A percentile compares a stretch with the other conserved stretches of the same genome.
Conservation (phyloP, 164 flowering plant genomes). For the Brasenia schreberi region DNA sequence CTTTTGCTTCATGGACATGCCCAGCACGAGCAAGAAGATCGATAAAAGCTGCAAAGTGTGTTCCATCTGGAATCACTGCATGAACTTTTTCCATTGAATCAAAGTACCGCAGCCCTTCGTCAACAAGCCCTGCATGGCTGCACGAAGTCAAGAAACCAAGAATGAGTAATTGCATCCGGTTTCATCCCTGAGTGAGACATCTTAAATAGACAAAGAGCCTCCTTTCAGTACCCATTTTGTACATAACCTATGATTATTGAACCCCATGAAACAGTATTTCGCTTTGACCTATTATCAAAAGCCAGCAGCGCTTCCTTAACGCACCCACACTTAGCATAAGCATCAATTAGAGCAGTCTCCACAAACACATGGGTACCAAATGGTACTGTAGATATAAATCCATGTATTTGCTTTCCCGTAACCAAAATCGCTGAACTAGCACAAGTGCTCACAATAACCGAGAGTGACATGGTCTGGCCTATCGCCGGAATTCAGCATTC, state of each 20-base stretch:
- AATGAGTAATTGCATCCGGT: conserved; percentile 8
- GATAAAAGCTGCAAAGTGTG: conserved; percentile 12
- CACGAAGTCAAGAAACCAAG: conserved; percentile 12
- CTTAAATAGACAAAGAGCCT: conserved; percentile 5
- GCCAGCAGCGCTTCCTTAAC: conserved; percentile 4
- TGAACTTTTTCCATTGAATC: conserved; percentile 3
- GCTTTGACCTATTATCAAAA: conserved; percentile 3
- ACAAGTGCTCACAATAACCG: conserved; percentile 7
- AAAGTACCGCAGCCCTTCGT: conserved; percentile 7
- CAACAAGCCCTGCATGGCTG: conserved; percentile 13
- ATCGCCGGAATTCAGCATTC: conserved; percentile 2
- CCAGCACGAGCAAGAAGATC: conserved; percentile 18
- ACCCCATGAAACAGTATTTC: conserved; percentile 6
- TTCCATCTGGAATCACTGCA: conserved; percentile 3
- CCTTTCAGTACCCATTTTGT: conserved; percentile 8
- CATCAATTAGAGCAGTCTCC: conserved; percentile 6
- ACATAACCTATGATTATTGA: conserved; percentile 9
- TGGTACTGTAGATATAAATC: conserved; percentile 4
- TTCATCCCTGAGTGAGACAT: conserved; percentile 4
- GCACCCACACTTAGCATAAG: conserved; percentile 6
- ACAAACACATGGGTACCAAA: conserved; percentile 5
- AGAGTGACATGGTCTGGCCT: conserved; percentile 8
- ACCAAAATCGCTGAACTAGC: conserved; percentile 5
- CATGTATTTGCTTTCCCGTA: conserved; percentile 8
- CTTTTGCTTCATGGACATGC: conserved; percentile 8